Base-by-base conservation (phyloP, 2,329 filamentous ascomycete genomes). In the Cadophora gregata region DNA sequence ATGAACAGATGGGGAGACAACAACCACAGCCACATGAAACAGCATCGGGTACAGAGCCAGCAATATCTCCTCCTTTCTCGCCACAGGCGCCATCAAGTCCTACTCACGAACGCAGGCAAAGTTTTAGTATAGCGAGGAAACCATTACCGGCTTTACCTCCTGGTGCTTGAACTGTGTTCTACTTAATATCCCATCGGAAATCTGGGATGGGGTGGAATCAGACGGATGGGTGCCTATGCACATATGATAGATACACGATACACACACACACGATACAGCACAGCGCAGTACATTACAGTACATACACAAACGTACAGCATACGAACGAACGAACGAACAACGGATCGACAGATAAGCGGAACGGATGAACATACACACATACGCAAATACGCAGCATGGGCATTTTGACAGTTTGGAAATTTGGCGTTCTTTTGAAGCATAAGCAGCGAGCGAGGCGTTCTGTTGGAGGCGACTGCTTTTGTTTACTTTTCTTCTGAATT, bases 101-200 rank as follows among this genome's bases (percentile, higher is more conserved):
- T 19, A 51, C 19, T 6, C 47, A 29, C 45, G 59, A 62, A 21
- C 45, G n/a, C 53, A 48, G 62, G n/a, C 45, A 62, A n/a, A 62
- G 65, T 36, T 70, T 69, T 59, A 70, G 67, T 27, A 70, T 70
- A 25, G 62, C 76, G 14, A 78, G 80, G 45, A 83, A 83, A 66
- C 81, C 81, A 3, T 73, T 84, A 1, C 82, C 80, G 59, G 79
- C 80, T 27, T 73, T 82, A 48, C 81, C 80, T 8, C 59, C 45
- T 36, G 59, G 27, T 21, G 45, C 29, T 6, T 60, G 58, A 53
- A n/a, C 8, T 21, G n/a, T n/a, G n/a, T n/a, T n/a, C n/a, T n/a
- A n/a, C n/a, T n/a, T n/a, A n/a, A n/a, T n/a, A n/a, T n/a, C n/a
- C n/a, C n/a, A n/a, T n/a, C n/a, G n/a, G n/a, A n/a, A n/a, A n/a